phyloP scores from a whole-genome alignment of 768 basidiomycete genomes.

The Phaeotremella skinneri region DNA sequence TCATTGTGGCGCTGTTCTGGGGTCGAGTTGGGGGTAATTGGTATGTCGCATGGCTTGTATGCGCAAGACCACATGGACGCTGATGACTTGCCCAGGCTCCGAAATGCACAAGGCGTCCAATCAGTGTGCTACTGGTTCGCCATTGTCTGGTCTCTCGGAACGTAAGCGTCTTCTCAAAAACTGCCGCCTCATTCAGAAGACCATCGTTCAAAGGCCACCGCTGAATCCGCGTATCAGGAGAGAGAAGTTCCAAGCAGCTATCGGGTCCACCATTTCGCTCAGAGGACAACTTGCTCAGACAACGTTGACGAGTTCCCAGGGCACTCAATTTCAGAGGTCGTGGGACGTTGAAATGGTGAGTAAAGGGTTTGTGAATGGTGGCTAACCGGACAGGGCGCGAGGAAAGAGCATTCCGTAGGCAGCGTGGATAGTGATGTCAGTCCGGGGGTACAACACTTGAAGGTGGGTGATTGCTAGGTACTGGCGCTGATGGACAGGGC shows the following conservation, averaged over 20 bases:
- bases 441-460: too few relatives aligned
- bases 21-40: not conserved
- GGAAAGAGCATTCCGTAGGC: not conserved
- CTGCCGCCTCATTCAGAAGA: not conserved
- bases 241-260: too few relatives aligned
- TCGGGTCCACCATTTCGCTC: too few relatives aligned
- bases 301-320: too few relatives aligned
- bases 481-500: too few relatives aligned
- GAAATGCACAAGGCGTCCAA: not conserved
- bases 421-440: too few relatives aligned
- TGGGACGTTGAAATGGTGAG: slow-evolving; percentile 1
- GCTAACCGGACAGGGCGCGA: not conserved
- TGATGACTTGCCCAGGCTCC: not conserved
- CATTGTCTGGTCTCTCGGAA: not conserved
- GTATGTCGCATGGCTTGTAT: not conserved
- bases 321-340: too few relatives aligned
- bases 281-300: too few relatives aligned
- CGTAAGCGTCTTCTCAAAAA: not conserved
- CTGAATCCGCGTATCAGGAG: too few relatives aligned
- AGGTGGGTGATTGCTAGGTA: too few relatives aligned
- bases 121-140: slow-evolving; percentile 1
- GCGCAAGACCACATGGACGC: not conserved
- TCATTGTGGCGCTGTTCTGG: not conserved
- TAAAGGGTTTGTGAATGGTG: not conserved
- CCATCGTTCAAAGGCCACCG: not conserved